Conservation (phyloP, 2,329 filamentous ascomycete species). For the Botrytis cinerea region DNA sequence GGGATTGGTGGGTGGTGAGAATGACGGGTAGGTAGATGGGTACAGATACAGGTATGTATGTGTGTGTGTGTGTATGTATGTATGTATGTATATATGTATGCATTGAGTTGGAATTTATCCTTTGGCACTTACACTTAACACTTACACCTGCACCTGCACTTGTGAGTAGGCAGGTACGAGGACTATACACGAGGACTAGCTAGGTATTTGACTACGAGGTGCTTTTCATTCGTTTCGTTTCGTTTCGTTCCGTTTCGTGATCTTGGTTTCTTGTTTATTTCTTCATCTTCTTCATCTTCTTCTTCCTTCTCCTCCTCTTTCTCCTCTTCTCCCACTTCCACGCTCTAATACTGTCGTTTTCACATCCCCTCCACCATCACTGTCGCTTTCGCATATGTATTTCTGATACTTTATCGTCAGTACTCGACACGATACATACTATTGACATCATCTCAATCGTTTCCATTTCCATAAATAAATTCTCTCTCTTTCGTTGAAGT, state of each 20-base stretch:
- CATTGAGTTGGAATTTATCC: slow-evolving; percentile 15
- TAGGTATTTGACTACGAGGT: not conserved
- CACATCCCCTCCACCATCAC: slow-evolving; percentile 10
- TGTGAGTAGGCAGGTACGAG: not conserved
- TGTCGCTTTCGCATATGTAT: slow-evolving; percentile 17
- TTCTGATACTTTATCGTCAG: not conserved
- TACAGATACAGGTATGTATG: no score
- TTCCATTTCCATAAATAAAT: not conserved
- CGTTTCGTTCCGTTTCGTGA: not conserved
- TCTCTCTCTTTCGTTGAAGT: not conserved
- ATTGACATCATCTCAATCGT: not conserved
- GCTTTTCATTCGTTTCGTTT: not conserved
- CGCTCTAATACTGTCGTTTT: not conserved
- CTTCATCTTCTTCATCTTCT: not conserved
- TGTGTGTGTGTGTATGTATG: no score
- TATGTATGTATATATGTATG: not conserved
- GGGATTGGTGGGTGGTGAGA: not conserved
- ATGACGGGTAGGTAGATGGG: not conserved
- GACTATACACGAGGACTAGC: not conserved
- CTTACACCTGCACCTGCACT: not conserved
- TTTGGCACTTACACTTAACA: slow-evolving; percentile 6
- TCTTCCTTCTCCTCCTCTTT: not conserved
- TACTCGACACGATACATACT: not conserved
- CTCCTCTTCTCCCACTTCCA: not conserved
- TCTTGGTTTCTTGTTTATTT: not conserved